These are phyloP conservation scores for Chrysochromulina tobinii DNA, from an alignment of 78 protist species.

Conservation along the genomic window DNA sequence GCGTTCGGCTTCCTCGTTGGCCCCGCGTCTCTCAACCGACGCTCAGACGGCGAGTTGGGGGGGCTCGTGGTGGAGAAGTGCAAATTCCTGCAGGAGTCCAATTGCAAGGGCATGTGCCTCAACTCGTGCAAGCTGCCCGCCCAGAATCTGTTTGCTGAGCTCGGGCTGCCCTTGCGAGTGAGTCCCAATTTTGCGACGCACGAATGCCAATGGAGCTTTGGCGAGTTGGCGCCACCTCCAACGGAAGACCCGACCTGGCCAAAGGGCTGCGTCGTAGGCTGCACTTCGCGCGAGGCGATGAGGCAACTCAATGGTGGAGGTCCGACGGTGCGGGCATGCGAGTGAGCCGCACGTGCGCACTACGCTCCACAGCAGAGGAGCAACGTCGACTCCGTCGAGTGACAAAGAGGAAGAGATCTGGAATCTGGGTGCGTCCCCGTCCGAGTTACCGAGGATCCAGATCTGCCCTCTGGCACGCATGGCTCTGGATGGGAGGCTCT, in stretches of 20 bases:
- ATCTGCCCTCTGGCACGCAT: too few relatives aligned
- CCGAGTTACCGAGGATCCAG: too few relatives aligned
- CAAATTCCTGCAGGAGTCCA: background rate
- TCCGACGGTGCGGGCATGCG: too few relatives aligned
- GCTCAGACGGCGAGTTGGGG: background rate
- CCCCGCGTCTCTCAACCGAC: background rate
- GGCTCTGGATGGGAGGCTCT: too few relatives aligned
- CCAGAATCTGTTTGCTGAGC: background rate
- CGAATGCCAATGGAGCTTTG: slow-evolving; percentile 19
- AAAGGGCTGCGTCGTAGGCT: background rate
- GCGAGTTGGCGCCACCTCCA: background rate
- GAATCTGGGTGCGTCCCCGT: too few relatives aligned
- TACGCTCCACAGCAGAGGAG: too few relatives aligned
- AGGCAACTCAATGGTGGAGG: background rate
- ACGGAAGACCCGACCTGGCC: background rate
- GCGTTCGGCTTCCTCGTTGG: background rate
- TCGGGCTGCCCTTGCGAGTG: background rate
- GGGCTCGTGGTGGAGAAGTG: slow-evolving; percentile 14
- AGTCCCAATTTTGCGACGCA: background rate
- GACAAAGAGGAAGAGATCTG: too few relatives aligned
- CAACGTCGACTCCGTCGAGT: too few relatives aligned
- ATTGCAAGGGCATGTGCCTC: slow-evolving; percentile 19
- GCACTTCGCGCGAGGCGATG: background rate
- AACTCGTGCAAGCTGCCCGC: slow-evolving; percentile 25
- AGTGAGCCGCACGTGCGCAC: too few relatives aligned